Base-by-base conservation (phyloP, 2,329 filamentous ascomycete genomes). In the Colletotrichum musae region DNA sequence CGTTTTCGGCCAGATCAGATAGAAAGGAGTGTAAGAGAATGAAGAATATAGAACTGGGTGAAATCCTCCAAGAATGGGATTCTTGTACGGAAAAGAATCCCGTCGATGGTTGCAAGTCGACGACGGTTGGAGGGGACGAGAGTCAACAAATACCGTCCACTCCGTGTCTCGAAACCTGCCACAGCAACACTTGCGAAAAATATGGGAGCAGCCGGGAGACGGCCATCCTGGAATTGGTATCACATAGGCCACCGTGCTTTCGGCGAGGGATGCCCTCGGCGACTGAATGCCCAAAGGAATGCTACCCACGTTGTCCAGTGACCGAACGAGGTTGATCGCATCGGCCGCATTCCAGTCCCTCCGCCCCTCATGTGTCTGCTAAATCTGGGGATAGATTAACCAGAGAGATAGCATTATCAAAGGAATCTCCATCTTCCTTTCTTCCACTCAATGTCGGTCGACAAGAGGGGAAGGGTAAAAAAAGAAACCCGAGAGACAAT, bases 101-200 rank as follows among this genome's bases (percentile, higher is more conserved):
- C 66, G 66, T 69, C 61, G 66, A 69, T 69, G 66, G 66, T 69
- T 69, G 36, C 66, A 69, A 66, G 54, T 41, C 66, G 39, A 52
- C 57, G 58, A 58, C 39, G 36, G 59, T 61, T 48, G n/a, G 66
- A 61, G 54, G 66, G 61, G 62, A 54, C 52, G 60, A 58, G 58
- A 62, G 69, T 71, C 69, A 71, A 71, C 69, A 71, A 69, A 71
- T 70, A 70, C 26, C 62, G 56, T 59, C 62, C 69, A 51, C 47
- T 45, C 58, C 60, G 58, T 66, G 66, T 70, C 60, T 70, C 57
- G 56, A 36, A 62, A 32, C 67, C 63, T 70, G 68, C 68, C 64
- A 68, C 58, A 58, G 68, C 68, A 70, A 70, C 68, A 51, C 52
- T 57, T 58, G 64, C 56, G 41, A 52, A 51, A 70, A 45, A 68